A percentile compares a stretch with the other conserved stretches of the same genome.
Evolutionary conservation across 2,329 filamentous ascomycete genomes (phyloP).

Genomic region (Zalaria obscura): DNA sequence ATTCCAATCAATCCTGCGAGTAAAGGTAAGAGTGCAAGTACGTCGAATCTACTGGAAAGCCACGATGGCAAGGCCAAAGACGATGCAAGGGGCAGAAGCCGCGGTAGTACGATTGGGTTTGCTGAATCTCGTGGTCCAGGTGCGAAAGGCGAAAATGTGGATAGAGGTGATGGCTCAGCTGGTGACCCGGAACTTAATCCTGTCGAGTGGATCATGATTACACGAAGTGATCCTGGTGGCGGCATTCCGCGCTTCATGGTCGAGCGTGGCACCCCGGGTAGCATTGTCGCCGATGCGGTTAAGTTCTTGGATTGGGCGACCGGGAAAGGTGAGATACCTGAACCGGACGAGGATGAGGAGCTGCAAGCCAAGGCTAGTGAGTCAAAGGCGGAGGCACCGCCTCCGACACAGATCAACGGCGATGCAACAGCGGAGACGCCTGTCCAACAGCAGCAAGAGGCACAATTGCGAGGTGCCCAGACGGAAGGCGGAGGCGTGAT

Average conservation of each 20-base stretch:
- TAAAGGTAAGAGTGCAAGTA: constrained; percentile 15
- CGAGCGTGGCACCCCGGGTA: constrained; percentile 72
- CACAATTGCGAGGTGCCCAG: neutral
- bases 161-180: constrained; percentile 6
- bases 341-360: constrained; percentile 18
- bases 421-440: neutral
- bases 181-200: constrained; percentile 33
- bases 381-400: constrained; percentile 6
- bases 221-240: constrained; percentile 74
- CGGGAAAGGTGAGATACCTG: constrained; percentile 28
- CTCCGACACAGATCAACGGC: neutral
- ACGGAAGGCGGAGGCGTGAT: constrained; percentile 14
- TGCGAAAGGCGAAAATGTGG: constrained; percentile 16
- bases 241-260: constrained; percentile 83
- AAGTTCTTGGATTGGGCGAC: constrained; percentile 74
- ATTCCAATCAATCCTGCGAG: constrained; percentile 40
- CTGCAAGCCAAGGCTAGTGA: constrained; percentile 7
- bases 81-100: constrained; percentile 13
- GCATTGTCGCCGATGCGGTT: constrained; percentile 63
- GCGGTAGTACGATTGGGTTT: constrained; percentile 28
- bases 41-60: constrained; percentile 14
- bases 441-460: constrained; percentile 2
- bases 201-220: constrained; percentile 89
- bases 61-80: constrained; percentile 6
- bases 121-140: constrained; percentile 21